Conservation (phyloP, 108 stramenopile genomes). For the Discostella stelligeroides region DNA sequence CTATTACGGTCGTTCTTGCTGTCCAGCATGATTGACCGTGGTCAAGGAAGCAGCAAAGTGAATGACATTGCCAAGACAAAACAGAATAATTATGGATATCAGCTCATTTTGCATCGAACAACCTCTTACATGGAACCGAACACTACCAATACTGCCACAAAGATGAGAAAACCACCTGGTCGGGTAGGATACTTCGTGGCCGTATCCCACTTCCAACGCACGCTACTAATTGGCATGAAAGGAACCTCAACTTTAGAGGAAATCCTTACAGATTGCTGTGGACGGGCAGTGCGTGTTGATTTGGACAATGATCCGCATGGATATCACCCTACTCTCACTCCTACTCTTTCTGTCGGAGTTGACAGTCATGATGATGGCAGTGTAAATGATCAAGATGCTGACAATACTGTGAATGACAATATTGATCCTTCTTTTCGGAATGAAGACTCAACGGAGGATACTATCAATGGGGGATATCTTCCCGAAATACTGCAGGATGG, state of each 20-base stretch:
- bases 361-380: neutral
- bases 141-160: constrained; percentile 3
- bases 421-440: no score
- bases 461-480: no score
- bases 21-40: neutral
- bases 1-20: constrained; percentile 41
- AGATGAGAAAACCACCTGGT: constrained; percentile 56
- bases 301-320: constrained; percentile 45
- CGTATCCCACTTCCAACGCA: constrained; percentile 41
- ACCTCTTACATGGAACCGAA: constrained; percentile 29
- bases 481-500: no score
- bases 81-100: no score
- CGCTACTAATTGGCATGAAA: constrained; percentile 60
- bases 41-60: neutral
- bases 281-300: constrained; percentile 47
- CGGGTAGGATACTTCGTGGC: constrained; percentile 69
- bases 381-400: neutral
- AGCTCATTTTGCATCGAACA: constrained; percentile 49
- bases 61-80: neutral
- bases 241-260: constrained; percentile 82
- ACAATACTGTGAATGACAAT: neutral
- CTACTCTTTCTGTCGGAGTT: neutral
- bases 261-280: constrained; percentile 74
- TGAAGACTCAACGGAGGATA: no score
- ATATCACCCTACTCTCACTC: neutral